Base-by-base conservation (phyloP, 2,329 filamentous ascomycete species). In the Fusarium sublunatum region DNA sequence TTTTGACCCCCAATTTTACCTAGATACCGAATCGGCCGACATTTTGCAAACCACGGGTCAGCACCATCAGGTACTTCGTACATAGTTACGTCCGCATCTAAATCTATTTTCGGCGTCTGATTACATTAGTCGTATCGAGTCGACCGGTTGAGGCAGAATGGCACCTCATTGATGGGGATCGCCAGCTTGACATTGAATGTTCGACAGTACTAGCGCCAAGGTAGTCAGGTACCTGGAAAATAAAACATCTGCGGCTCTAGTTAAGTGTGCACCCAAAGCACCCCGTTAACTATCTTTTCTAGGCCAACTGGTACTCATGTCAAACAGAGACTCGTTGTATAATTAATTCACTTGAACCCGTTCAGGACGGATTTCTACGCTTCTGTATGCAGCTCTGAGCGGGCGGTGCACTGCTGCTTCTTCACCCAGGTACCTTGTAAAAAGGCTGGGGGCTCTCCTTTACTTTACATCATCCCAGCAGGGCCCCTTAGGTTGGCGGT, bases 401-500 rank as follows among this genome's bases (percentile, higher is more conserved):
- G 48, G 48, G 38, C 52, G 32, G 34, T 45, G 49, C 47, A 6
- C 9, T 7, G 26, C 26, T 28, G 19, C 19, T 49, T 38, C 54
- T 45, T 55, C 55, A 43, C 55, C 55, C 54, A 44, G 39, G 35
- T 58, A 56, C 58, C 40, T 47, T 65, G 42, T 43, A 35, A 34
- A 31, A 52, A 35, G 38, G 52, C 36, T 40, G 46, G 35, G 53
- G 49, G 38, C 49, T 65, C 62, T 65, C 61, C 62, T 65, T 50
- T 54, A 40, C 62, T 65, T 50, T 54, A 40, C 39, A 54, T 60
- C 49, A 64, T 54, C 60, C 54, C 34, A 64, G 59, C 19, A 49
- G 31, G 11, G 29, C 44, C 63, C 61, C 58, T 48, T 45, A 65
- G 56, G 46, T 48, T 57, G 63, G 48, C 55, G 53, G 56, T 45